phyloP scores from a whole-genome alignment of 2,329 filamentous ascomycete genomes.

The Chalaropsis ovoidea region DNA sequence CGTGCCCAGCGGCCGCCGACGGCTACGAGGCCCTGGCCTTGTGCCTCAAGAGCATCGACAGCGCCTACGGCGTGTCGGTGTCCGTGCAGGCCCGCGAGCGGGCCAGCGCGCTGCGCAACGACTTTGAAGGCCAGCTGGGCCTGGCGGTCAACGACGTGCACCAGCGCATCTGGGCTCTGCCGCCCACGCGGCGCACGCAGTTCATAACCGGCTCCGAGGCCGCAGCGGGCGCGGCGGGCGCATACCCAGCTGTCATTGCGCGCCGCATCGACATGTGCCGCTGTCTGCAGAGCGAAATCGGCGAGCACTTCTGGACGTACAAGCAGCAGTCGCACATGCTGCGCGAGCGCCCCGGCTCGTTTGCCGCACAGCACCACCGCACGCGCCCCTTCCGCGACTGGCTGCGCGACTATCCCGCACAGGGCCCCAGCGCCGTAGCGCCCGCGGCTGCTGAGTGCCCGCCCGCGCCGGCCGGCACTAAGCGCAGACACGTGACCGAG shows the following conservation, averaged over 20 bases:
- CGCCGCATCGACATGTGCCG: slow-evolving; percentile 6
- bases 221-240: neutral
- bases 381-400: slow-evolving; percentile 2
- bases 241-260: neutral
- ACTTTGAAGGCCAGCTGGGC: slow-evolving; percentile 3
- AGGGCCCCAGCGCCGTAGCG: neutral
- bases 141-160: neutral
- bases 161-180: slow-evolving; percentile 5
- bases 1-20: neutral
- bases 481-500: neutral
- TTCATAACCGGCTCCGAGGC: neutral
- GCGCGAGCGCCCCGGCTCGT: neutral
- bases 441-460: neutral
- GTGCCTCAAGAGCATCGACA: neutral
- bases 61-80: neutral
- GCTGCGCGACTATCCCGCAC: neutral
- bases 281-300: neutral
- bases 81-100: neutral
- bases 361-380: neutral
- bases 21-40: neutral
- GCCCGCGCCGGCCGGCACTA: neutral
- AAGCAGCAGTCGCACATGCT: slow-evolving; percentile 6
- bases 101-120: neutral
- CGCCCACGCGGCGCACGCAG: neutral
- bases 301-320: slow-evolving; percentile 14